Evolutionary conservation across 1,284 basidiomycete genomes (phyloP).

Genomic region (Xerocomus nothofagi): DNA sequence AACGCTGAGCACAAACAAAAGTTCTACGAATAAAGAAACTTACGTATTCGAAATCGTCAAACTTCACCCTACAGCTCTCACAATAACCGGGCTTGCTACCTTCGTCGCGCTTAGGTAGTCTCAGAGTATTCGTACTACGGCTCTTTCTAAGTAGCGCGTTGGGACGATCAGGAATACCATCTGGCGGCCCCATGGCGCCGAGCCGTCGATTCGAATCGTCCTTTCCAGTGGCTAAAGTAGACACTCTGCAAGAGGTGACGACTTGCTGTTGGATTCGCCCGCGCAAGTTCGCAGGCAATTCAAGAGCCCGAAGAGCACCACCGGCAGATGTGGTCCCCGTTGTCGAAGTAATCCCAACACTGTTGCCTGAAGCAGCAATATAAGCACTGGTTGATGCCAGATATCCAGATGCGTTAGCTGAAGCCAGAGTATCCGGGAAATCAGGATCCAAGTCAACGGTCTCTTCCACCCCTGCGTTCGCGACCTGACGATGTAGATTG

Average conservation of each 20-base stretch:
- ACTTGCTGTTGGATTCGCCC: slow-evolving; percentile 64
- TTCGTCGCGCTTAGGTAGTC: slow-evolving; percentile 76
- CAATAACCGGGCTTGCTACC: slow-evolving; percentile 95
- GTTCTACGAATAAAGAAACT: slow-evolving; percentile 30
- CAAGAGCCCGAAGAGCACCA: slow-evolving; percentile 44
- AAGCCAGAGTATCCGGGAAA: slow-evolving; percentile 46
- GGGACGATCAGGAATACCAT: slow-evolving; percentile 51
- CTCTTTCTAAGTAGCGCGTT: slow-evolving; percentile 63
- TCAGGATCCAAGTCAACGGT: slow-evolving; percentile 52
- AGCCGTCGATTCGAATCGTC: slow-evolving; percentile 36
- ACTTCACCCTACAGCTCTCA: slow-evolving; percentile 93
- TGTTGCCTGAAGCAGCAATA: slow-evolving; percentile 92
- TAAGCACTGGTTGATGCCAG: slow-evolving; percentile 61
- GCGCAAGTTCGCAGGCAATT: slow-evolving; percentile 53
- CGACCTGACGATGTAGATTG: slow-evolving; percentile 61
- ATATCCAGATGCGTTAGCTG: slow-evolving; percentile 69
- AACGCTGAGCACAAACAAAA: slow-evolving; percentile 4
- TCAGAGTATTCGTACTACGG: slow-evolving; percentile 74
- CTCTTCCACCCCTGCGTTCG: slow-evolving; percentile 35
- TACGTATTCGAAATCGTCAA: slow-evolving; percentile 85
- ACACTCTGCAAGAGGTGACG: slow-evolving; percentile 57
- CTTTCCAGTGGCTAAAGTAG: slow-evolving; percentile 32
- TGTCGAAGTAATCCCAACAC: slow-evolving; percentile 89
- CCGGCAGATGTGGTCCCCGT: slow-evolving; percentile 79
- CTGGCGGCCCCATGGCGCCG: slow-evolving; percentile 66